Conservation (phyloP, 768 basidiomycete species). For the Cystobasidium tubakii region DNA sequence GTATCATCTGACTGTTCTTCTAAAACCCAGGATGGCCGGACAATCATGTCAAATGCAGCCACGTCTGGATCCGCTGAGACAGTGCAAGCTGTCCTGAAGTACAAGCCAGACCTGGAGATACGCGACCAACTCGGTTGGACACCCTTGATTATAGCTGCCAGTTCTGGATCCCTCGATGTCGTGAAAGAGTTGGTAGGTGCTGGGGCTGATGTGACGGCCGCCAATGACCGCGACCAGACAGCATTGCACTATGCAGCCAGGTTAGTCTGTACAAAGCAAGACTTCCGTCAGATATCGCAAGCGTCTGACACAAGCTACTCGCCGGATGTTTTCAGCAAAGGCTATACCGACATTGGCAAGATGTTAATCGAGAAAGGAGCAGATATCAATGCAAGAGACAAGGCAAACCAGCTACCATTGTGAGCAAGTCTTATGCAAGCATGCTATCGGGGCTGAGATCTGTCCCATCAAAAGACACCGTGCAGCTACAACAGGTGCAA, state of each 20-base stretch:
- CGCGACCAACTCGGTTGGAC: conserved; percentile 34
- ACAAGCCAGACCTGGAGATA: conserved; percentile 32
- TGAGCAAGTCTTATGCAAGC: conserved; percentile 50
- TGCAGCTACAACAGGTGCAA: conserved; percentile 89
- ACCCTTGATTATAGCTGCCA: conserved; percentile 52
- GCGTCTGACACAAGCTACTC: neutral
- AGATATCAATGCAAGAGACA: conserved; percentile 90
- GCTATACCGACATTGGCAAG: conserved; percentile 43
- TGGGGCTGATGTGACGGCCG: conserved; percentile 72
- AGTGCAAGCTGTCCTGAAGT: conserved; percentile 14
- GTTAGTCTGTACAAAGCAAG: too few species aligned
- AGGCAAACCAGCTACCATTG: conserved; percentile 86
- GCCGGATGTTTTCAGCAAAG: neutral
- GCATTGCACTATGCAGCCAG: conserved; percentile 55
- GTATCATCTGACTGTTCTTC: neutral
- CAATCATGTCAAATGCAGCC: conserved; percentile 24
- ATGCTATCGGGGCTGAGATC: too few species aligned
- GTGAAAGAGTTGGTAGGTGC: conserved; percentile 72
- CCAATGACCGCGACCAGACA: conserved; percentile 74
- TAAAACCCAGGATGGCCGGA: conserved; percentile 22
- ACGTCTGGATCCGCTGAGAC: conserved; percentile 33
- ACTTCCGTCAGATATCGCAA: too few species aligned
- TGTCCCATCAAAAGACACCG: too few species aligned
- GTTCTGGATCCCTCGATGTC: conserved; percentile 70
- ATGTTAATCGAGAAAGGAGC: conserved; percentile 45